Base-by-base conservation (phyloP, 179 eudicot genomes). In the Actinidia arguta region DNA sequence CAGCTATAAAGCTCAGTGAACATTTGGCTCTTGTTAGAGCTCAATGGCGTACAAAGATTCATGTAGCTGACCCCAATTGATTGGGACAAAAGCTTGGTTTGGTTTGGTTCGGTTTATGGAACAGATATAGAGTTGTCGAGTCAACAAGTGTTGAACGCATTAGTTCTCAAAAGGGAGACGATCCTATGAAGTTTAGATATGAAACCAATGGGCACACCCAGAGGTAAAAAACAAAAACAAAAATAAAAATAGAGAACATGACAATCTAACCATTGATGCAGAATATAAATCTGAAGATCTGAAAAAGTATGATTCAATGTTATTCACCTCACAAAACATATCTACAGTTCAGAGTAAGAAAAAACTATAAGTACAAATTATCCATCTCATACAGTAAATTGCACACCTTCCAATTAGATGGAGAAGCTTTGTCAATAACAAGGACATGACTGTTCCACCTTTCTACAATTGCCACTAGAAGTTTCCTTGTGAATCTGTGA, bases 331-430 rank as follows among this genome's bases (percentile, higher is more conserved):
- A 79, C 39, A 31, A 68, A 52, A 52, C 11, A 27, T 4, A 22
- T 11, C 22, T 66, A 47, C 4, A 6, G 74, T 51, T 66, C 11
- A n/a, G 48, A 54, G 36, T 56, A 55, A 58, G 2, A 31, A 68
- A 61, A 69, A 46, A 69, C 18, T 58, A 16, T 2, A 56, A 20
- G 25, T 18, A 61, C 2, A 78, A 73, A 68, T n/a, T 12, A 39
- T 39, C 20, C 14, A 70, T 24, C 64, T 42, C 14, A 51, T 47
- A 58, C 5, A 24, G 58, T 50, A 74, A 62, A 20, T 54, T 31
- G 82, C 74, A 78, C 8, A 94, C 98, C 98, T 92, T 95, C 98
- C 98, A 95, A 81, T 88, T 89, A 54, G 78, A 56, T 6, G 98
- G 98, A 20, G 90, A 86, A 82, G 91, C 87, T 91, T 88, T 91